Evolutionary conservation across 805 yeast genomes (phyloP).

Genomic region (Wickerhamomyces rabaulensis): DNA sequence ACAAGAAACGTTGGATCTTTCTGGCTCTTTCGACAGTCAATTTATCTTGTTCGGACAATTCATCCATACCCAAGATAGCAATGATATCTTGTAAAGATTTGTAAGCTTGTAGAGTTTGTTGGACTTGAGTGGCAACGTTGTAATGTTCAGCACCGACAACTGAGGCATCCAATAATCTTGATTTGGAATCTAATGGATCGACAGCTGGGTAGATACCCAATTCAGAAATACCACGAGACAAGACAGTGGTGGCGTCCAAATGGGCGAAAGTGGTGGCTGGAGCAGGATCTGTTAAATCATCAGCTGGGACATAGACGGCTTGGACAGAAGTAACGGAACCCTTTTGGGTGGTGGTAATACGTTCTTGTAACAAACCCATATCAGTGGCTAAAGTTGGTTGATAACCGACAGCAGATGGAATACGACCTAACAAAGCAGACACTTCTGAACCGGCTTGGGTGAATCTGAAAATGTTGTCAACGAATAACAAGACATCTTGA

Average conservation of each 20-base stretch:
- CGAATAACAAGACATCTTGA: slow-evolving; percentile 98
- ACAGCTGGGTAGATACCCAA: slow-evolving; percentile 99
- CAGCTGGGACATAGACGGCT: slow-evolving; percentile 99
- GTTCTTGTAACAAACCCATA: slow-evolving; percentile 99
- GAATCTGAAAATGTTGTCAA: slow-evolving; percentile 99
- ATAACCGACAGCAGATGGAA: slow-evolving; percentile 99
- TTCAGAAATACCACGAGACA: slow-evolving; percentile 99
- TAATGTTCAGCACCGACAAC: slow-evolving; percentile 99
- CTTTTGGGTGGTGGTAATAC: slow-evolving; percentile 99
- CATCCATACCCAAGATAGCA: slow-evolving; percentile 99
- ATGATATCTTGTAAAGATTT: slow-evolving; percentile 99
- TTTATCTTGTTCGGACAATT: slow-evolving; percentile 97
- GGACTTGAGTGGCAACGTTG: slow-evolving; percentile 89
- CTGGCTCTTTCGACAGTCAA: slow-evolving; percentile 99
- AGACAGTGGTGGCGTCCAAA: slow-evolving; percentile 99
- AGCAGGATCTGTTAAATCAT: slow-evolving; percentile 99
- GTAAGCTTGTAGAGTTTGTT: slow-evolving; percentile 98
- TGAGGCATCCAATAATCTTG: slow-evolving; percentile 94
- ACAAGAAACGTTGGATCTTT: slow-evolving; percentile 99
- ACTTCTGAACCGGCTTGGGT: slow-evolving; percentile 99
- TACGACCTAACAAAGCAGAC: slow-evolving; percentile 99
- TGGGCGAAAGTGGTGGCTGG: slow-evolving; percentile 99
- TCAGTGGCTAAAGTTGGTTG: slow-evolving; percentile 99
- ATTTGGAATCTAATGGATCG: slow-evolving; percentile 99
- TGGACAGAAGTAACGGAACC: slow-evolving; percentile 99